Base-by-base conservation (phyloP, 2,329 filamentous ascomycete genomes). In the Sporothrix dimorphospora region DNA sequence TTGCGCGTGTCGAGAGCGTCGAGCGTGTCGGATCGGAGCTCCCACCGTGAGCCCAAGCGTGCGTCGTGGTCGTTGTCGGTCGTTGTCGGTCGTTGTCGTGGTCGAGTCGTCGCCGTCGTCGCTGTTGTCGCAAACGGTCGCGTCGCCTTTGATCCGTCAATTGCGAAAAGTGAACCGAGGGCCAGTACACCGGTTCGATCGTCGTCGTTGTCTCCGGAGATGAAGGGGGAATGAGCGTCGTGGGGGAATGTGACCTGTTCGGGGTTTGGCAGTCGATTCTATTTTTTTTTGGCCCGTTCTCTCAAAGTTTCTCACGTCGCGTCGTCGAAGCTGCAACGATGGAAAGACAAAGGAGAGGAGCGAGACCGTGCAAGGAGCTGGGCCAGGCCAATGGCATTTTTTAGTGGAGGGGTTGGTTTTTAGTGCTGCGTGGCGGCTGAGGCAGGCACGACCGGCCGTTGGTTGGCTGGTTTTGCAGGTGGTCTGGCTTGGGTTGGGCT, bases 361-460 rank as follows among this genome's bases (percentile, higher is more conserved):
- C 45, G 27, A 66, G 45, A n/a, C 45, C 16, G 45, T 45, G 42
- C 63, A 8, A 14, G 42, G 61, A 45, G 61, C 40, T 65, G 16
- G 61, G 21, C 47, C 30, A 51, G 61, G 21, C 47, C 30, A 51
- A 51, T 59, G 59, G 40, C 38, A 19, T 45, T 68, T 66, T 70
- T 72, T 72, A 73, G 72, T 73, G 72, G 72, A 68, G 72, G 72
- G 67, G 72, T 38, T 70, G 72, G 72, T 65, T 42, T 59, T 57
- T 70, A 69, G 67, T 19, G 30, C 61, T 24, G 40, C 27, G 5
- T 12, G 30, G 57, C 63, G 59, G 59, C 59, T 51, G 45, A 67
- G 63, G 63, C 63, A 67, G 63, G 63, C 63, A 67, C 63, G 45
- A 38, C 63, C 38, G 45, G 27, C 16, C 38, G 19, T 16, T 63